Base-by-base conservation (phyloP, 2,329 filamentous ascomycete species). In the Graphilbum fragrans region DNA sequence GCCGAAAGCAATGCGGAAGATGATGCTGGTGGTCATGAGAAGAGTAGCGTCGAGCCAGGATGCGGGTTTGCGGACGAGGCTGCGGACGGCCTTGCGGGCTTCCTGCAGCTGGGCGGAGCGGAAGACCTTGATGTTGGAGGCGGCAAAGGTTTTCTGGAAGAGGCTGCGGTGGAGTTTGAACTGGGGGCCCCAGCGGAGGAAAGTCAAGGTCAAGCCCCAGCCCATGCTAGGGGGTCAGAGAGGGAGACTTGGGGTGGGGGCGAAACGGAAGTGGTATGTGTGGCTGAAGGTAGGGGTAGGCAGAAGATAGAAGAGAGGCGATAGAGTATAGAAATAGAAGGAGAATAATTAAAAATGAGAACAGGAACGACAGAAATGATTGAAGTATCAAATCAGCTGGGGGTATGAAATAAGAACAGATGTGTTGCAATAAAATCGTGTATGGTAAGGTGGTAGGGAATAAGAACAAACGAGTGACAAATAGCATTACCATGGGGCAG, bases 181-280 rank as follows among this genome's bases (percentile, higher is more conserved):
- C 44, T 55, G 57, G 5, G 55, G 55, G 5, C 63, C 63, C 52
- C 55, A 61, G 37, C 55, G 54, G 5, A 64, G 55, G 47, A 64
- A 67, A 11, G 63, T 65, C 23, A 65, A 50, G 1, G 63, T 66
- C n/a, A 59, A 56, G 2, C 59, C 56, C 64, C 64, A 68, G 27
- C 63, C 63, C 60, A 64, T 63, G 12, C 37, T 39, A 25, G 2
- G 11, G 20, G 9, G 31, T 29, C 21, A 17, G 43, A 47, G 17
- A 20, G 21, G 19, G 18, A n/a, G 27, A 31, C 16, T 32, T n/a
- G n/a, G n/a, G n/a, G n/a, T n/a, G n/a, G n/a, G n/a, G n/a, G n/a
- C n/a, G n/a, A n/a, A n/a, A n/a, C n/a, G n/a, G n/a, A n/a, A n/a
- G n/a, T n/a, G n/a, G n/a, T n/a, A n/a, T n/a, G n/a, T n/a, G n/a